Base-by-base conservation (phyloP, 2,329 filamentous ascomycete species). In the Colletotrichum acutatum region DNA sequence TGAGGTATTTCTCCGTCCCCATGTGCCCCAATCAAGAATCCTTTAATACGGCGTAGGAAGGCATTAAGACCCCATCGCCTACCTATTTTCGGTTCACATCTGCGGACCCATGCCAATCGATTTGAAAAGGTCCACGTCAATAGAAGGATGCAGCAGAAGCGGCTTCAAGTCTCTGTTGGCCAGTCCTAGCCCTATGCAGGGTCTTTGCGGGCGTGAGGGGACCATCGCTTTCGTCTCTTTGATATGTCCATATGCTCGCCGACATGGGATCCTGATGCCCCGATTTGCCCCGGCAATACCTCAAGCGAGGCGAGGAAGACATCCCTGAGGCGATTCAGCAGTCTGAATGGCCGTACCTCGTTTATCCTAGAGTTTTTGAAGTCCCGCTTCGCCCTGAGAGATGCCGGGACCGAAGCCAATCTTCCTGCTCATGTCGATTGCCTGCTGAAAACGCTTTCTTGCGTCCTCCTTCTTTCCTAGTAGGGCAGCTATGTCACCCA, bases 401-500 rank as follows among this genome's bases (percentile, higher is more conserved):
- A 89, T 81, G 1, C 89, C 90, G 3, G 86, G 83, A 0, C 83
- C 77, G 73, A 91, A 90, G 0, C 83, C 86, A 57, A 91, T 79
- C 76, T 84, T 86, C 76, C 84, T 85, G 74, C 90, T 88, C 80
- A 96, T 81, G 24, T 86, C 86, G 66, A 90, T 87, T 11, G 93
- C 92, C 79, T 97, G 90, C 66, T 87, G 84, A 79, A 94, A 98
- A 78, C 89, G 89, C 76, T 86, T 87, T 77, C 88, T 87, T 1
- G 96, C 95, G 76, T 93, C 88, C 4, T 85, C 84, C 1, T 86
- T 78, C 77, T 93, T 88, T 1, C 93, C 92, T 72, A 91, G 83
- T 89, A 97, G 92, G 76, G 93, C 91, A 0, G 94, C 92, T 76
- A 98, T 92, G 77, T 97, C 94, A 28, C 92, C 96, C 66, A 98